Evolutionary conservation across 176 grass and related monocot species (phyloP).

Genomic region (bread wheat (Triticum aestivum)): DNA sequence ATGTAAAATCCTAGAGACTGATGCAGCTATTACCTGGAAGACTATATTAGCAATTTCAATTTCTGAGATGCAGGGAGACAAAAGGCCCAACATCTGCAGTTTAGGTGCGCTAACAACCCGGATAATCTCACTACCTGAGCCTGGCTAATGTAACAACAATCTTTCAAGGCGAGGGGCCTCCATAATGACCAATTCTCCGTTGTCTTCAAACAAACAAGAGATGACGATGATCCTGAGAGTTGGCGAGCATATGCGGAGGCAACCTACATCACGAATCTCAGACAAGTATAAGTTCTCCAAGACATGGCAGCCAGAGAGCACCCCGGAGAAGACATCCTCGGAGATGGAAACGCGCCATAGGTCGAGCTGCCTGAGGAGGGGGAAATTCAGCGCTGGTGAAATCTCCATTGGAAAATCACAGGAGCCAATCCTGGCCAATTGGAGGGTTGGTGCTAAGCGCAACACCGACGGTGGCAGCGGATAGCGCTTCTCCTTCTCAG

Average conservation of each 20-base stretch:
- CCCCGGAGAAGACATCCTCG: background rate
- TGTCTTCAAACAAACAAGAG: background rate
- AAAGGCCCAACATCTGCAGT: too few relatives aligned
- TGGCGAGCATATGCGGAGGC: background rate
- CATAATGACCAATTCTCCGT: too few relatives aligned
- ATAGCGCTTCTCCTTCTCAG: background rate
- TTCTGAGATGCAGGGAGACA: background rate
- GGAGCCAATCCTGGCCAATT: background rate
- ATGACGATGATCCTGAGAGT: background rate
- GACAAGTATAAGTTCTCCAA: background rate
- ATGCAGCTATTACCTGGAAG: background rate
- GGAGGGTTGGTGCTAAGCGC: background rate
- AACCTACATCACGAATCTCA: background rate
- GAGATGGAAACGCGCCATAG: background rate
- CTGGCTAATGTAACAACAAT: too few relatives aligned
- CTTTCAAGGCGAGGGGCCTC: too few relatives aligned
- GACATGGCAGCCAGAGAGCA: background rate
- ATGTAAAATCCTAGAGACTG: background rate
- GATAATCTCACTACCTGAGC: too few relatives aligned
- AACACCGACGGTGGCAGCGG: background rate
- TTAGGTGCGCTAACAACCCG: too few relatives aligned
- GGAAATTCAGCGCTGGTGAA: background rate
- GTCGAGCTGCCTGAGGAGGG: background rate
- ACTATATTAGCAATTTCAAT: background rate
- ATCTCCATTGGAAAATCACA: background rate